phyloP scores from a whole-genome alignment of 1,284 basidiomycete genomes.

The Schizophyllum commune region DNA sequence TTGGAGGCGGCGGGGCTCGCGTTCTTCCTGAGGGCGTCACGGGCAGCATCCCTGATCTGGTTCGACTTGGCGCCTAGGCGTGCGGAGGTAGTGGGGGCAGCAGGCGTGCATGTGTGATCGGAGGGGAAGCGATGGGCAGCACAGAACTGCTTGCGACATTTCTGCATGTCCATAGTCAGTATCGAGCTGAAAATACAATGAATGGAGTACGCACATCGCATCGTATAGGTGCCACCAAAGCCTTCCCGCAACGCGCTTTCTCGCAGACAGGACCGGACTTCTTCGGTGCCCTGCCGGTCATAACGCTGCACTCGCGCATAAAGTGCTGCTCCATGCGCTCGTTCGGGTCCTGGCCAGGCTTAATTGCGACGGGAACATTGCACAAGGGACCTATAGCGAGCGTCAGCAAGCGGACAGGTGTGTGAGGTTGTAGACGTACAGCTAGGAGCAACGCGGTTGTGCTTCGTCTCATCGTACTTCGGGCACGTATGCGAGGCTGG shows the following conservation, averaged over 20 bases:
- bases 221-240: constrained; percentile 61
- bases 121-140: constrained; percentile 65
- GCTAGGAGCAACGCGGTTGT: constrained; percentile 64
- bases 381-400: constrained; percentile 57
- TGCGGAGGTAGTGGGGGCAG: constrained; percentile 13
- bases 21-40: constrained; percentile 29
- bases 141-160: constrained; percentile 64
- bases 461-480: constrained; percentile 60
- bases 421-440: constrained; percentile 35
- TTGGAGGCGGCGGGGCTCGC: constrained; percentile 9
- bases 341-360: constrained; percentile 69
- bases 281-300: constrained; percentile 48
- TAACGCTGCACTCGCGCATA: constrained; percentile 52
- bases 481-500: constrained; percentile 57
- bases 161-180: constrained; percentile 28
- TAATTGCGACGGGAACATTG: constrained; percentile 61
- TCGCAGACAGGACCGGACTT: constrained; percentile 56
- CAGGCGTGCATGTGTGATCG: constrained; percentile 47
- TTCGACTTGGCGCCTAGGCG: constrained; percentile 18
- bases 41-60: constrained; percentile 29
- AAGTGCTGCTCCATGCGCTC: constrained; percentile 69
- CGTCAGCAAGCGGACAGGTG: not conserved
- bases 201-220: constrained; percentile 49
- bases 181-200: not conserved
- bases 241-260: constrained; percentile 56